Conservation (phyloP, 192 early-diverging fungal species). For the Backusella parvicylindrica region DNA sequence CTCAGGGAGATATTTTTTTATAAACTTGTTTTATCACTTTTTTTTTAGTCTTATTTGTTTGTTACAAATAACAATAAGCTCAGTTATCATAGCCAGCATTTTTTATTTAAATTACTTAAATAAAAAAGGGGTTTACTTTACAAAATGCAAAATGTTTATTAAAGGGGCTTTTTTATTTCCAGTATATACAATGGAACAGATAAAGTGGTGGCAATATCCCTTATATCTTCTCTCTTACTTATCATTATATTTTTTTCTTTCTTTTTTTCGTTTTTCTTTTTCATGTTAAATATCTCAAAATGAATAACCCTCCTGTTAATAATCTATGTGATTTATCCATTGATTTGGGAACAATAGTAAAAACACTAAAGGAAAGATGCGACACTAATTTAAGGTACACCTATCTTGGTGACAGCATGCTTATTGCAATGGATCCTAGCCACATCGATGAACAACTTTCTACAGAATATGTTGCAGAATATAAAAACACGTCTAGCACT, state of each 20-base stretch:
- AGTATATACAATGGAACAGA: neutral
- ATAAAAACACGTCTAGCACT: conserved; percentile 45
- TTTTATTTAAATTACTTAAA: conserved; percentile 2
- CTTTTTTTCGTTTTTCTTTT: conserved; percentile 2
- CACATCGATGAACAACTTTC: conserved; percentile 44
- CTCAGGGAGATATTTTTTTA: neutral
- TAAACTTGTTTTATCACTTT: neutral
- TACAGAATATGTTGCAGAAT: conserved; percentile 64
- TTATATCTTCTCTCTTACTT: neutral
- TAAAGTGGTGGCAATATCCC: neutral
- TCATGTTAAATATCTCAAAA: neutral
- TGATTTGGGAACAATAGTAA: conserved; percentile 2
- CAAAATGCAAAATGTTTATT: conserved; percentile 7
- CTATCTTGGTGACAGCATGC: neutral
- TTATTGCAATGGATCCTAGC: conserved; percentile 24
- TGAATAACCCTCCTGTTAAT: neutral
- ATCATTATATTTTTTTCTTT: neutral
- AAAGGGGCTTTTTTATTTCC: neutral
- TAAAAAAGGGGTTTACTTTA: neutral
- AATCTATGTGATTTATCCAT: neutral
- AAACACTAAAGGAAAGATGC: neutral
- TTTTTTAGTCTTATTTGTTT: neutral
- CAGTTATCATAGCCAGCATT: neutral
- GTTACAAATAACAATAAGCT: neutral
- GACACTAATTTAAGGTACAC: neutral